phyloP scores from a whole-genome alignment of 2,329 filamentous ascomycete genomes.

The Conoideocrella luteorostrata region DNA sequence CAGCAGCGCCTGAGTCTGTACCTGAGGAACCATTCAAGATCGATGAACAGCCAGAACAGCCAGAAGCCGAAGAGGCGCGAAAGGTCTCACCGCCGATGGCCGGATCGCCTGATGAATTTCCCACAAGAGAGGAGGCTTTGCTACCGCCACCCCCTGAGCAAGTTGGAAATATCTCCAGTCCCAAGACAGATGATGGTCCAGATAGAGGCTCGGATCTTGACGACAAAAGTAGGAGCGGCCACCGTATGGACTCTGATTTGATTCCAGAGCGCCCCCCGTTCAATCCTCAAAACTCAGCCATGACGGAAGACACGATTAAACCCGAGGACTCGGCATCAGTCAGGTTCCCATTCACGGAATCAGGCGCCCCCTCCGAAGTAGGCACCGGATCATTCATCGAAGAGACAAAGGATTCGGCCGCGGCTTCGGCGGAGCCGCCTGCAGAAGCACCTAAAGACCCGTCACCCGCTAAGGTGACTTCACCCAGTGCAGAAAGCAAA shows the following conservation, averaged over 20 bases:
- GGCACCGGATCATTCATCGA: slow-evolving; percentile 18
- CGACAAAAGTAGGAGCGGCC: slow-evolving; percentile 21
- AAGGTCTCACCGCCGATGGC: background rate
- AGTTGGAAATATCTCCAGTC: slow-evolving; percentile 33
- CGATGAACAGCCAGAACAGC: slow-evolving; percentile 8
- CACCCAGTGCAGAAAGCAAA: slow-evolving; percentile 11
- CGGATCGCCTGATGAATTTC: background rate
- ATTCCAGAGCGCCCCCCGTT: slow-evolving; percentile 17
- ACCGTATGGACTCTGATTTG: slow-evolving; percentile 14
- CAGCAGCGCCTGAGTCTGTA: background rate
- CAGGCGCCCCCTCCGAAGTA: slow-evolving; percentile 20
- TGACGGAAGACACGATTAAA: slow-evolving; percentile 32
- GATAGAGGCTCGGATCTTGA: slow-evolving; percentile 19
- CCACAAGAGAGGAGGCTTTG: slow-evolving; percentile 15
- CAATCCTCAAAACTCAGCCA: slow-evolving; percentile 23
- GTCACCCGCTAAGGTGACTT: slow-evolving; percentile 11
- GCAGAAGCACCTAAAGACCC: slow-evolving; percentile 1
- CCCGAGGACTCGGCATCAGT: slow-evolving; percentile 33
- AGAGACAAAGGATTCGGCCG: slow-evolving; percentile 13
- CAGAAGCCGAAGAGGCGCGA: background rate
- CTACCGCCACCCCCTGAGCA: slow-evolving; percentile 32
- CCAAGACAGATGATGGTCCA: slow-evolving; percentile 21
- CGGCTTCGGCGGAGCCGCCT: slow-evolving; percentile 6
- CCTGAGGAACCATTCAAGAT: background rate
- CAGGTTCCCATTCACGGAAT: slow-evolving; percentile 21